Conservation (phyloP, 305 asterid genomes). For the Salvia sclarea region DNA sequence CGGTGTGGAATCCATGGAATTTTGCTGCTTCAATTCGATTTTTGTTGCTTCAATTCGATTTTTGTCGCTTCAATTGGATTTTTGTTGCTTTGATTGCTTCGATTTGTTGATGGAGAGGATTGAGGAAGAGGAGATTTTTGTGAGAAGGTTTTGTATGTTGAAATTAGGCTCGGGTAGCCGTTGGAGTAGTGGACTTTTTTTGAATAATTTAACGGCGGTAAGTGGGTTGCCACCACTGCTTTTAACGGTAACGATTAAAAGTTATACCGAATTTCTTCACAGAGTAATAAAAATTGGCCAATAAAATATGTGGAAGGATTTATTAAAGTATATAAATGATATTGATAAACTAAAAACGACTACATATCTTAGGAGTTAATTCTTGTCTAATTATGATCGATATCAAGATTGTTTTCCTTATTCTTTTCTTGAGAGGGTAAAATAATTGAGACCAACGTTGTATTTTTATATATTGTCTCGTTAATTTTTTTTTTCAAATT, state of each 20-base stretch:
- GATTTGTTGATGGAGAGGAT: slow-evolving; percentile 14
- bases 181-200: slow-evolving; percentile 32
- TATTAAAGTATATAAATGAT: neutral
- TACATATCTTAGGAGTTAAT: neutral
- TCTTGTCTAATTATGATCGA: neutral
- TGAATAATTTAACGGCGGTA: slow-evolving; percentile 24
- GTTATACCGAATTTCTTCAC: neutral
- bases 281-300: neutral
- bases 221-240: slow-evolving; percentile 29
- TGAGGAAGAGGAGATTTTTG: slow-evolving; percentile 6
- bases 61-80: slow-evolving; percentile 7
- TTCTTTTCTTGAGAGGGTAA: neutral
- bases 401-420: neutral
- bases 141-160: slow-evolving; percentile 10
- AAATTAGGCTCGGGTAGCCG: slow-evolving; percentile 47
- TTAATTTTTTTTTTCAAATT: too few relatives aligned
- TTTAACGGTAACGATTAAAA: slow-evolving; percentile 37
- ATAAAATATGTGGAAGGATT: neutral
- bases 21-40: too few relatives aligned
- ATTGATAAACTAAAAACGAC: neutral
- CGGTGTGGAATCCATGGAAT: slow-evolving; percentile 60
- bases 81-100: too few relatives aligned
- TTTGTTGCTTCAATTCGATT: neutral
- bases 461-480: too few relatives aligned
- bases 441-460: neutral